phyloP scores from a whole-genome alignment of 768 basidiomycete species.

The Melanogaster broomeanus region DNA sequence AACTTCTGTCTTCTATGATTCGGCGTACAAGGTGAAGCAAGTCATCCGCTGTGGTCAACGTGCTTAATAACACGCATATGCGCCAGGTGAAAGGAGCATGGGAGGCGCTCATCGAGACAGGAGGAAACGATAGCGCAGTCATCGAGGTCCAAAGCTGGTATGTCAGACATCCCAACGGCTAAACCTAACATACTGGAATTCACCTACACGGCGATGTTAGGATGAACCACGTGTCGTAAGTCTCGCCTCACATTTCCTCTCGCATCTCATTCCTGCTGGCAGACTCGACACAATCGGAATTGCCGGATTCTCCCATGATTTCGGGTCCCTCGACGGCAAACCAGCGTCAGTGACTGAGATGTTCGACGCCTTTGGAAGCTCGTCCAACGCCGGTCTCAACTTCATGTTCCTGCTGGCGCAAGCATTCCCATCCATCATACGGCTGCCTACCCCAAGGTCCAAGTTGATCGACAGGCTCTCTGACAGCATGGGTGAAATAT shows the following conservation, averaged over 20 bases:
- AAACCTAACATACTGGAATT: background rate
- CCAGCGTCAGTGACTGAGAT: too few species aligned
- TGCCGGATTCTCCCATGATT: conserved; percentile 48
- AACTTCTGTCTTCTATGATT: conserved; percentile 41
- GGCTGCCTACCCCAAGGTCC: conserved; percentile 32
- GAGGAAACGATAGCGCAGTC: conserved; percentile 24
- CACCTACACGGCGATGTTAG: conserved; percentile 9
- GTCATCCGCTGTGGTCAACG: background rate
- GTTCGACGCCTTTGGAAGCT: conserved; percentile 24
- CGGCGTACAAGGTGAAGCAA: conserved; percentile 41
- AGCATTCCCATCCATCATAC: conserved; percentile 31
- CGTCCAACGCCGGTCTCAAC: conserved; percentile 10
- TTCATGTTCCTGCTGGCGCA: conserved; percentile 24
- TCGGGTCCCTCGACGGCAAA: conserved; percentile 42
- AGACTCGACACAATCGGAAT: conserved; percentile 48
- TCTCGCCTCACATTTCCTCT: background rate
- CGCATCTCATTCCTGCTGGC: too few species aligned
- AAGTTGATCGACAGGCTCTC: conserved; percentile 27
- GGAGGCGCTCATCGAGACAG: conserved; percentile 30
- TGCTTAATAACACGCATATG: background rate
- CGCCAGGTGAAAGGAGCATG: conserved; percentile 32
- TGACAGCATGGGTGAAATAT: conserved; percentile 34
- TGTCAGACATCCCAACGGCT: background rate
- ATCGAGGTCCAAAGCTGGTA: conserved; percentile 54
- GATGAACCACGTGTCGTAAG: conserved; percentile 50